Evolutionary conservation across 2,329 filamentous ascomycete species (phyloP), one percentile per base, ranked within the genome.

Genomic region (Colletotrichum scovillei): DNA sequence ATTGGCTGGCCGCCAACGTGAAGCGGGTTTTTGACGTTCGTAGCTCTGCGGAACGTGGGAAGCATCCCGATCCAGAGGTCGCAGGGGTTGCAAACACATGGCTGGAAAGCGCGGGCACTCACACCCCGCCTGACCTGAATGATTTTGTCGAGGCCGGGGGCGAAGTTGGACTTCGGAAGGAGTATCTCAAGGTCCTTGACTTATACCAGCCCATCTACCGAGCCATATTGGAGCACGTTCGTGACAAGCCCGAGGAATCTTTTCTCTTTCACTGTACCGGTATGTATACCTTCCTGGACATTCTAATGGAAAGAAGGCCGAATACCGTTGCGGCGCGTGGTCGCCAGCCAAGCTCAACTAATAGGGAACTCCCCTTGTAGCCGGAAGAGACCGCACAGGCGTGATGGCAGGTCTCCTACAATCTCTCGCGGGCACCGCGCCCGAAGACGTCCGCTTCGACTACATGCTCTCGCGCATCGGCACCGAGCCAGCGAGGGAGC

Each of bases 231-330:
- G 82, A 87, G 76, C 85, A 86, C 70, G 80, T 89, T 11, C 80
- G 86, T 63, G 87, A 89, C 73, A 79, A 81, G 12, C 84, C 84
- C 8, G 70, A 77, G 0, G 83, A 87, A 76, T 82, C 84, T 19
- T 83, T 89, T 72, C 74, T 90, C 60, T 86, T 90, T 53, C 88
- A 90, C 77, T 90, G 88, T 77, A 88, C 86, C 9, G 88, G 88
- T 88, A 76, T 76, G 83, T 79, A 30, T 42, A n/a, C 16, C 19
- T 53, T 16, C 14, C 5, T 42, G 14, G 11, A n/a, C 28, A n/a
- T 8, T n/a, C 5, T 28, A 14, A 8, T 14, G 26, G 32, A 35
- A 28, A 19, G 12, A 30, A 14, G 42, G 19, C 19, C 42, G 8
- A 7, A 8, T 8, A n/a, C 19, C 7, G 19, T 42, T 42, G 38